These are phyloP conservation scores for Alternaria arbusti DNA, from an alignment of 2,329 filamentous ascomycete species.

Conservation along the genomic window DNA sequence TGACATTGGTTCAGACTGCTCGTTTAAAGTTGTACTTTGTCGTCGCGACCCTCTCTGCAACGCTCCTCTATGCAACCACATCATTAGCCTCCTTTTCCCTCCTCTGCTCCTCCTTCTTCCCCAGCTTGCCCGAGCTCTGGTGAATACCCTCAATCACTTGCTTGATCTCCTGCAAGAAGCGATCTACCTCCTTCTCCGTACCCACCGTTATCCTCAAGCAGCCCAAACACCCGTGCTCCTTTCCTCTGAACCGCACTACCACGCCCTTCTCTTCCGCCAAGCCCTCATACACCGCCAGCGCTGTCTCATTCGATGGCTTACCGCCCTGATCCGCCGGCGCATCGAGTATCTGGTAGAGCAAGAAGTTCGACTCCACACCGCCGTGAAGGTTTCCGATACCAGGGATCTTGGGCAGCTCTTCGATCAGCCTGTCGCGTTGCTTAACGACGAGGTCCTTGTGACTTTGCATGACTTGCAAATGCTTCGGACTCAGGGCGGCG, in stretches of 20 bases:
- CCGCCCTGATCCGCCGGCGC: slow-evolving; percentile 61
- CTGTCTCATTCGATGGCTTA: slow-evolving; percentile 77
- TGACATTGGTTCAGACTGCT: too few relatives aligned
- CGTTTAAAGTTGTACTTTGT: too few relatives aligned
- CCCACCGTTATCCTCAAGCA: slow-evolving; percentile 92
- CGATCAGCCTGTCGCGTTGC: slow-evolving; percentile 78
- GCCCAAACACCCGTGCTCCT: slow-evolving; percentile 86
- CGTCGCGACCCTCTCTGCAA: too few relatives aligned
- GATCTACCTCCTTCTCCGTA: slow-evolving; percentile 82
- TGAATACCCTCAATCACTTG: slow-evolving; percentile 58
- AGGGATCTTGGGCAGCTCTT: slow-evolving; percentile 73
- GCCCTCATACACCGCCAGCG: slow-evolving; percentile 79
- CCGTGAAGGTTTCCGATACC: slow-evolving; percentile 84
- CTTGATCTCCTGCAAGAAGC: slow-evolving; percentile 74
- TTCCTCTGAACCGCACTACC: slow-evolving; percentile 91
- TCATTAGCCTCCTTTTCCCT: slow-evolving; percentile 59
- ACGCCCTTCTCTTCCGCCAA: slow-evolving; percentile 88
- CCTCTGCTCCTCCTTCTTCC: slow-evolving; percentile 49
- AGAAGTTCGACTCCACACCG: slow-evolving; percentile 82
- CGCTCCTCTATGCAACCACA: slow-evolving; percentile 51
- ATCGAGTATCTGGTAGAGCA: slow-evolving; percentile 88
- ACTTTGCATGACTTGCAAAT: slow-evolving; percentile 73
- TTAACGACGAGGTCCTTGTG: slow-evolving; percentile 73
- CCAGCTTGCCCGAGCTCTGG: slow-evolving; percentile 39
- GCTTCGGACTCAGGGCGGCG: slow-evolving; percentile 70